Evolutionary conservation across 805 yeast species (phyloP).

Genomic region (Wickerhamomyces subpelliculosus): DNA sequence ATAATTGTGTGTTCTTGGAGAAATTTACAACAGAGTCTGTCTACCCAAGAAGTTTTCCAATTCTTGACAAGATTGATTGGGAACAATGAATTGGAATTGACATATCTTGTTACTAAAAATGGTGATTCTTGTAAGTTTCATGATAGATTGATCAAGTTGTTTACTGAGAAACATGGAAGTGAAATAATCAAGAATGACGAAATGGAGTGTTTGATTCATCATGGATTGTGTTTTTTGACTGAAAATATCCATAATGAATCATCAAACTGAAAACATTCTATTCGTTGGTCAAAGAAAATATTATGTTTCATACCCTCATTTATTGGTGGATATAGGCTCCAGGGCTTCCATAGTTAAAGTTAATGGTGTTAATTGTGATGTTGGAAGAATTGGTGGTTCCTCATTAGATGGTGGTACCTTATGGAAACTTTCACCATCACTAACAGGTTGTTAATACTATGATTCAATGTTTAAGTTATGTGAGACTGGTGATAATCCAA

Average conservation of each 20-base stretch:
- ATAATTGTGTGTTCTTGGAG: not conserved
- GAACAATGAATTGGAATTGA: not conserved
- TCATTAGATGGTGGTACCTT: slow-evolving; percentile 96
- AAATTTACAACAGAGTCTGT: slow-evolving; percentile 2
- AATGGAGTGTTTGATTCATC: slow-evolving; percentile 85
- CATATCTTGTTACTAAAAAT: slow-evolving; percentile 72
- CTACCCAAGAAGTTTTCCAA: not conserved
- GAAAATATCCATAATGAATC: slow-evolving; percentile 71
- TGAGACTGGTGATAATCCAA: slow-evolving; percentile 78
- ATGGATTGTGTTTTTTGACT: slow-evolving; percentile 80
- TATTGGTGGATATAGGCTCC: slow-evolving; percentile 90
- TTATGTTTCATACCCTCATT: slow-evolving; percentile 59
- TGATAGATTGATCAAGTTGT: slow-evolving; percentile 36
- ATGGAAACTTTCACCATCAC: slow-evolving; percentile 87
- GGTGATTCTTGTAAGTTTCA: slow-evolving; percentile 88
- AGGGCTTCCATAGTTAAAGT: slow-evolving; percentile 97
- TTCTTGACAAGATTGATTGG: not conserved
- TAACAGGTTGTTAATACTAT: slow-evolving; percentile 81
- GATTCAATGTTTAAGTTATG: slow-evolving; percentile 95
- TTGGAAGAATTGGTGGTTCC: slow-evolving; percentile 88
- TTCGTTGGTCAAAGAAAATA: slow-evolving; percentile 6
- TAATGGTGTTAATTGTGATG: slow-evolving; percentile 64
- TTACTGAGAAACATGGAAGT: not conserved
- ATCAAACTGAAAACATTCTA: not conserved
- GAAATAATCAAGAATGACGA: slow-evolving; percentile 52